Conservation (phyloP, 2,329 filamentous ascomycete species). For the Microsporum canis region DNA sequence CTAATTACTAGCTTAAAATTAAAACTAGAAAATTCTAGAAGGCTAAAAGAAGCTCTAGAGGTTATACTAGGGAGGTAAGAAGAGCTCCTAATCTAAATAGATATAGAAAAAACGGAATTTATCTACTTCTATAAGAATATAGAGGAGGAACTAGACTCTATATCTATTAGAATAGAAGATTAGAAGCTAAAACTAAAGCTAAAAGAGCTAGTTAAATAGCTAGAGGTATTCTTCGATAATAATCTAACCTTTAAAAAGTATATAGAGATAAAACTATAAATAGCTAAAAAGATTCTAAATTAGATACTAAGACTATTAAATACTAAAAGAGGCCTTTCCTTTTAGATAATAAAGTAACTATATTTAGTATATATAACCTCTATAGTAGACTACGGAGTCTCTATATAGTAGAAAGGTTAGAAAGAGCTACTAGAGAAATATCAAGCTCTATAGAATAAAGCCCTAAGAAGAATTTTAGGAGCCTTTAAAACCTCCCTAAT, state of each 20-base stretch:
- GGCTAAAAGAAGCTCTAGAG: neutral
- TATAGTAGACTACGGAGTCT: neutral
- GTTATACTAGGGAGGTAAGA: neutral
- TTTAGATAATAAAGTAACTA: neutral
- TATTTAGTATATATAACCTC: conserved; percentile 1
- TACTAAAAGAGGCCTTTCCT: neutral
- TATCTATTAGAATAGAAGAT: neutral
- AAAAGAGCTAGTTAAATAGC: neutral
- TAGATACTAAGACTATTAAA: neutral
- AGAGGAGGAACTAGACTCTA: neutral
- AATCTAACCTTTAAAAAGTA: neutral
- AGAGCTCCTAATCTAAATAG: neutral
- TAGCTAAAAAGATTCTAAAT: neutral
- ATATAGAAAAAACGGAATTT: neutral
- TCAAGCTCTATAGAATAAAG: neutral
- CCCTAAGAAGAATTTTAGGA: neutral
- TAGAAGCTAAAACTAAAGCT: neutral
- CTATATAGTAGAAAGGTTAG: neutral
- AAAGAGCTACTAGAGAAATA: neutral
- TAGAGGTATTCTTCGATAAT: neutral
- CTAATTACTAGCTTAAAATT: neutral
- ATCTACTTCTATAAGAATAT: neutral
- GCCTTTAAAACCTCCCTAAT: neutral
- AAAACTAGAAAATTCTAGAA: neutral
- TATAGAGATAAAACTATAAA: neutral